Percentiles rank a stretch among this genome's conserved stretches.
phyloP scores from a whole-genome alignment of 106 monocot species.

The Platanthera guangdongensis region DNA sequence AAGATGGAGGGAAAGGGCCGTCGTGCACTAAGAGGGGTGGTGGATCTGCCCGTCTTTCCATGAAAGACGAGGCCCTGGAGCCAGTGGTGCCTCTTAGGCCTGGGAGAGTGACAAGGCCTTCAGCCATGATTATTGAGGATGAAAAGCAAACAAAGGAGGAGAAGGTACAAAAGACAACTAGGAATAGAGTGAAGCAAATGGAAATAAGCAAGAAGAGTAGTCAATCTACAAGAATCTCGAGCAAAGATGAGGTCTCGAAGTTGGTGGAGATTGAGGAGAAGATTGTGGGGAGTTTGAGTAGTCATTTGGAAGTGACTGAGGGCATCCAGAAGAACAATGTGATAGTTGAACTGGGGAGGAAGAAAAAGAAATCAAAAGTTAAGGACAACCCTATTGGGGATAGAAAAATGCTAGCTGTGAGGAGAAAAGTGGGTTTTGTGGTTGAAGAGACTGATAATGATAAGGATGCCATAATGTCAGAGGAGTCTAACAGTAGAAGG shows the following conservation, averaged over 20 bases:
- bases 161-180: background rate
- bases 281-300: background rate
- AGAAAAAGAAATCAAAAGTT: background rate
- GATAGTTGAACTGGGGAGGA: background rate
- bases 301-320: background rate
- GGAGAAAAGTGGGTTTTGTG: background rate
- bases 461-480: background rate
- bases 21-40: background rate
- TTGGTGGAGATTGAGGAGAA: background rate
- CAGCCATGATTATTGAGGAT: constrained; percentile 1
- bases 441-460: background rate
- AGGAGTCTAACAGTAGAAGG: background rate
- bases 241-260: constrained; percentile 1
- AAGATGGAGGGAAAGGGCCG: background rate
- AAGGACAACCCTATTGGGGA: background rate
- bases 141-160: background rate
- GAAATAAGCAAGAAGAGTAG: constrained; percentile 2
- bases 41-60: constrained; percentile 6
- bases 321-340: background rate
- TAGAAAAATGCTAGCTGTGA: background rate
- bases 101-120: background rate
- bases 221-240: background rate
- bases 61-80: constrained; percentile 10
- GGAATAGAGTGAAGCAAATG: constrained; percentile 9
- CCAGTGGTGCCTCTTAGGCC: constrained; percentile 1